phyloP scores from a whole-genome alignment of 441 rosid species.

The Mallotus japonicus region DNA sequence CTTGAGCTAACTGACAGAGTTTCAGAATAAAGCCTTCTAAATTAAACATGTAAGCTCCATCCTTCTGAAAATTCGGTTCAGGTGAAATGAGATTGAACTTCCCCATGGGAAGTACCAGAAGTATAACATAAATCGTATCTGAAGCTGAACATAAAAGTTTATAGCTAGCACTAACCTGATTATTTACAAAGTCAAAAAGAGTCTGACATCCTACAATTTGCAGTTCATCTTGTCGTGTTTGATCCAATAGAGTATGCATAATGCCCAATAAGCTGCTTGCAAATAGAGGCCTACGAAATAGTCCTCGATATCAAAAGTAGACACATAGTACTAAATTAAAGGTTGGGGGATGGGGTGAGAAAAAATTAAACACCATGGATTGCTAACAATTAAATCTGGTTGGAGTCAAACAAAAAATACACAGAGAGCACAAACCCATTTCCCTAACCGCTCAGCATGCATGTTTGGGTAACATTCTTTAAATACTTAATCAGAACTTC shows the following conservation, averaged over 20 bases:
- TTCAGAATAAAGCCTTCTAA: slow-evolving; percentile 83
- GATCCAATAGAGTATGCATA: slow-evolving; percentile 73
- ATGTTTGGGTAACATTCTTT: too few species aligned
- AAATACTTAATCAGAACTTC: too few species aligned
- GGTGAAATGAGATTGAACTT: slow-evolving; percentile 21
- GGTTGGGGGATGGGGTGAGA: background rate
- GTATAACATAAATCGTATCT: slow-evolving; percentile 21
- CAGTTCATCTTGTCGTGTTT: slow-evolving; percentile 67
- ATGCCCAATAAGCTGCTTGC: slow-evolving; percentile 77
- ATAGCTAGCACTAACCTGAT: slow-evolving; percentile 57
- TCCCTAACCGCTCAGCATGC: too few species aligned
- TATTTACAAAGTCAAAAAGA: slow-evolving; percentile 78
- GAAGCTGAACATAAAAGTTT: slow-evolving; percentile 22
- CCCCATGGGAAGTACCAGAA: slow-evolving; percentile 10
- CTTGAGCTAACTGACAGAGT: slow-evolving; percentile 74
- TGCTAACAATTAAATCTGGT: too few species aligned
- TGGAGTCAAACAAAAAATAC: too few species aligned
- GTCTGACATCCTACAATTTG: slow-evolving; percentile 76
- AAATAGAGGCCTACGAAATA: slow-evolving; percentile 66
- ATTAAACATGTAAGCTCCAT: slow-evolving; percentile 74
- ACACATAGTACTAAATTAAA: background rate
- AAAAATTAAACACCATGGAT: too few species aligned
- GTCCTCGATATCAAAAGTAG: slow-evolving; percentile 18
- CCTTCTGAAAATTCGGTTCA: slow-evolving; percentile 53
- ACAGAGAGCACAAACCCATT: too few species aligned